These are phyloP conservation scores for Elongisporangium senticosum DNA, from an alignment of 352 stramenopile genomes.

Conservation along the genomic window DNA sequence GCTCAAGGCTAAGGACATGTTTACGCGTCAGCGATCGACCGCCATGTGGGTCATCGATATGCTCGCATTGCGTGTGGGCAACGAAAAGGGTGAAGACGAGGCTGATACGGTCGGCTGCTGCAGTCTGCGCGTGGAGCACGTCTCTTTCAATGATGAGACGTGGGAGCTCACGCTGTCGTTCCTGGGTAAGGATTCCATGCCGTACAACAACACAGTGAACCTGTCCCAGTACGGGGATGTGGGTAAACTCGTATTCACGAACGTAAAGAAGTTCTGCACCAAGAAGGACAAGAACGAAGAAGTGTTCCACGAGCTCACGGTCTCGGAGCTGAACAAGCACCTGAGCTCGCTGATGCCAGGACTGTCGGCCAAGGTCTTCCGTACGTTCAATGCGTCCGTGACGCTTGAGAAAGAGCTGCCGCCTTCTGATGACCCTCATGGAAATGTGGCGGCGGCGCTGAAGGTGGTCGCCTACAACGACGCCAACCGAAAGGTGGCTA, in stretches of 20 bases:
- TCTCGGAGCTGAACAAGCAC: slow-evolving; percentile 97
- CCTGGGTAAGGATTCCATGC: slow-evolving; percentile 99
- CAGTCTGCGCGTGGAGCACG: slow-evolving; percentile 97
- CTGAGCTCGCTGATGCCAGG: slow-evolving; percentile 98
- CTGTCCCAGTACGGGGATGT: slow-evolving; percentile 86
- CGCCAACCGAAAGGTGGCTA: slow-evolving; percentile 99
- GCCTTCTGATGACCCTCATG: slow-evolving; percentile 41
- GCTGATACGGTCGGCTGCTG: slow-evolving; percentile 99
- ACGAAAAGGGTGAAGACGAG: slow-evolving; percentile 98
- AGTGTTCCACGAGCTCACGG: slow-evolving; percentile 97
- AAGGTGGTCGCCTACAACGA: slow-evolving; percentile 99
- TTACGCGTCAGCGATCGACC: slow-evolving; percentile 92
- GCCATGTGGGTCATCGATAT: slow-evolving; percentile 99
- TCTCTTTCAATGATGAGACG: slow-evolving; percentile 92
- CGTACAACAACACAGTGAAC: slow-evolving; percentile 99
- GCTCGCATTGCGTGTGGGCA: slow-evolving; percentile 98
- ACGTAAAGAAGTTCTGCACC: slow-evolving; percentile 94
- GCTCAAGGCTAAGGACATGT: slow-evolving; percentile 87
- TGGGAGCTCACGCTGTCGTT: slow-evolving; percentile 98
- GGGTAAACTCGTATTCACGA: slow-evolving; percentile 91
- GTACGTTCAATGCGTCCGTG: slow-evolving; percentile 99
- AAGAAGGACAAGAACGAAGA: slow-evolving; percentile 96
- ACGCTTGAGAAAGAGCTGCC: slow-evolving; percentile 98
- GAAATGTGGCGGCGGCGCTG: slow-evolving; percentile 60
- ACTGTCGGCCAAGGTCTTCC: slow-evolving; percentile 99